phyloP scores from a whole-genome alignment of 2,329 filamentous ascomycete species.

The Stachybotrys echinatus region DNA sequence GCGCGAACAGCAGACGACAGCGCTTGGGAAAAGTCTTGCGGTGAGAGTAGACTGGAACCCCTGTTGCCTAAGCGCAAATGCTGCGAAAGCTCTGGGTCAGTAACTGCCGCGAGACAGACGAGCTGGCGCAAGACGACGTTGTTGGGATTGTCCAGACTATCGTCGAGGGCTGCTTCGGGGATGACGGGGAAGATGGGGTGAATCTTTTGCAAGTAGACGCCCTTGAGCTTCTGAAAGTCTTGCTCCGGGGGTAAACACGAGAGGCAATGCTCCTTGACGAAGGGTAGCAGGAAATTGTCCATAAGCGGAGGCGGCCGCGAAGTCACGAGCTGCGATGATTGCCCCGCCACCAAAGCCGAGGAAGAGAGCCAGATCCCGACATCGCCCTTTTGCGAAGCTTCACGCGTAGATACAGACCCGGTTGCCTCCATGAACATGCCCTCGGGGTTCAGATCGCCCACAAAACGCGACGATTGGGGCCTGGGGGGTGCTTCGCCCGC shows the following conservation, averaged over 20 bases:
- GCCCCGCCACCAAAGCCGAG: constrained; percentile 14
- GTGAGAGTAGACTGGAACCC: constrained; percentile 31
- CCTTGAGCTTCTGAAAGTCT: constrained; percentile 39
- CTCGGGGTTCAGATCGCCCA: constrained; percentile 56
- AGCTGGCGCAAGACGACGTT: constrained; percentile 46
- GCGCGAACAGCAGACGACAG: constrained; percentile 43
- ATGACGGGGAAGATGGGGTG: constrained; percentile 51
- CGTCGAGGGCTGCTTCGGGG: constrained; percentile 27
- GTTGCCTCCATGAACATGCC: constrained; percentile 54
- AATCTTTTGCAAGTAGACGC: constrained; percentile 45
- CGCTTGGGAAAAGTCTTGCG: constrained; percentile 41
- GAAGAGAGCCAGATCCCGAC: constrained; percentile 49
- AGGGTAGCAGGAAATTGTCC: constrained; percentile 34
- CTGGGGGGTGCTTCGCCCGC: constrained; percentile 7
- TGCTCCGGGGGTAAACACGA: constrained; percentile 40
- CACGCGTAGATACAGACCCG: constrained; percentile 22
- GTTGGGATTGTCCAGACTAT: constrained; percentile 23
- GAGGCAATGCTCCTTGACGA: constrained; percentile 40
- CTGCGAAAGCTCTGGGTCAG: constrained; percentile 38
- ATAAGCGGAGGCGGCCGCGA: constrained; percentile 31
- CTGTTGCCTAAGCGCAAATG: constrained; percentile 39
- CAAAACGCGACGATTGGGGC: constrained; percentile 39
- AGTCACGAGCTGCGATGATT: constrained; percentile 30
- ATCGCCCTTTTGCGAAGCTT: constrained; percentile 42
- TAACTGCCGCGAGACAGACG: constrained; percentile 49